phyloP scores from a whole-genome alignment of 2,329 filamentous ascomycete species.

The Cytospora leucostoma region DNA sequence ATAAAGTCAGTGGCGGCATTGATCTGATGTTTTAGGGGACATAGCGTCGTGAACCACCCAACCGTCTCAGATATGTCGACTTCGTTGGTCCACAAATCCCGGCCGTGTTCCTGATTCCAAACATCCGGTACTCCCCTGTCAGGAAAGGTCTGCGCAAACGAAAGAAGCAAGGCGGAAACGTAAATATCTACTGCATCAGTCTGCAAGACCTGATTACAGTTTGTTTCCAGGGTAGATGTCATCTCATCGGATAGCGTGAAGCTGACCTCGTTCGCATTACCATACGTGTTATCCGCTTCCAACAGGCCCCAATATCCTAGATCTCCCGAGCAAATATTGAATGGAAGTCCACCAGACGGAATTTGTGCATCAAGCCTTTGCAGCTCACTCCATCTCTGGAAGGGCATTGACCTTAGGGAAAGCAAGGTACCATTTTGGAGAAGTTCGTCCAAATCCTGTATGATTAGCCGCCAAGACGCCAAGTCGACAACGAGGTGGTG shows the following conservation, averaged over 20 bases:
- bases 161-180: slow-evolving; percentile 54
- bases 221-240: slow-evolving; percentile 45
- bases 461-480: slow-evolving; percentile 52
- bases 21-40: slow-evolving; percentile 49
- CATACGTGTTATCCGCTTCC: slow-evolving; percentile 47
- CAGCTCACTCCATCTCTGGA: slow-evolving; percentile 52
- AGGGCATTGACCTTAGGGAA: slow-evolving; percentile 49
- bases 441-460: slow-evolving; percentile 52
- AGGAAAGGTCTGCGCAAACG: slow-evolving; percentile 57
- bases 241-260: slow-evolving; percentile 48
- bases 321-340: slow-evolving; percentile 43
- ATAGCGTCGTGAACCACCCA: slow-evolving; percentile 62
- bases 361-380: slow-evolving; percentile 38
- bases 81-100: slow-evolving; percentile 46
- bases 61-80: slow-evolving; percentile 58
- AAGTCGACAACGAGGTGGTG: slow-evolving; percentile 56
- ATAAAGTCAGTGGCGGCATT: slow-evolving; percentile 51
- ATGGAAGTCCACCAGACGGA: slow-evolving; percentile 37
- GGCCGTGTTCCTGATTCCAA: slow-evolving; percentile 56
- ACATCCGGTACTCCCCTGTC: slow-evolving; percentile 53
- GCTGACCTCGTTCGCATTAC: slow-evolving; percentile 43
- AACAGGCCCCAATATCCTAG: slow-evolving; percentile 52
- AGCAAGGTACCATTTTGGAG: slow-evolving; percentile 47
- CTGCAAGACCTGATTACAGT: slow-evolving; percentile 48
- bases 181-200: slow-evolving; percentile 57